A percentile compares a stretch with the other conserved stretches of the same genome.
phyloP scores from a whole-genome alignment of 495 filamentous ascomycete species.

The Daldinia decipiens region DNA sequence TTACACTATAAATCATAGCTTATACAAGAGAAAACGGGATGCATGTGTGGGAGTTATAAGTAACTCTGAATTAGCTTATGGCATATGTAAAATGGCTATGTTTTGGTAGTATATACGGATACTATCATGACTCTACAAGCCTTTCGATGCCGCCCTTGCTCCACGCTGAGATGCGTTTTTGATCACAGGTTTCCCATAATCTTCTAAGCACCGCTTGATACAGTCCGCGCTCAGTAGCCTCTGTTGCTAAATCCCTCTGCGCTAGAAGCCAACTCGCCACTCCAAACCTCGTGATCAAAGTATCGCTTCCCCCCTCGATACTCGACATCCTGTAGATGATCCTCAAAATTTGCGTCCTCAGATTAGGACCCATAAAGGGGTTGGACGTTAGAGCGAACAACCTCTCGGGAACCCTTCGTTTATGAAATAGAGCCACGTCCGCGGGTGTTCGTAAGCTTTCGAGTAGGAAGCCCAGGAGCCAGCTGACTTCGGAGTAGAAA shows the following conservation, averaged over 20 bases:
- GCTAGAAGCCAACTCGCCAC: conserved; percentile 80
- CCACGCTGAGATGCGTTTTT: conserved; percentile 73
- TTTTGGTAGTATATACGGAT: not conserved
- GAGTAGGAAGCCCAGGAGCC: conserved; percentile 81
- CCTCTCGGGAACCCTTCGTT: conserved; percentile 80
- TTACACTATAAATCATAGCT: too few species aligned
- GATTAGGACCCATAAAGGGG: conserved; percentile 65
- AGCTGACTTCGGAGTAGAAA: conserved; percentile 78
- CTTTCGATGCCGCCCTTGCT: conserved; percentile 61
- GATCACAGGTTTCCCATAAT: conserved; percentile 77
- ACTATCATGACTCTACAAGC: conserved; percentile 19
- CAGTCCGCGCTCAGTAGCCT: conserved; percentile 57
- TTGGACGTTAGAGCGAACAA: conserved; percentile 77
- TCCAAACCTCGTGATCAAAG: conserved; percentile 85
- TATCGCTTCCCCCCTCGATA: conserved; percentile 83
- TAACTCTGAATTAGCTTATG: not conserved
- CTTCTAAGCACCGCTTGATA: conserved; percentile 68
- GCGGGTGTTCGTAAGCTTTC: conserved; percentile 64
- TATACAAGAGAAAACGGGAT: too few species aligned
- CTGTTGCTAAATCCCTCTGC: conserved; percentile 53
- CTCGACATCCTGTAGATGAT: conserved; percentile 77
- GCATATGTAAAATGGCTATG: not conserved
- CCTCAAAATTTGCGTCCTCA: conserved; percentile 74
- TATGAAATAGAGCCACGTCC: conserved; percentile 87
- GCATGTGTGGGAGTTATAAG: not conserved